Percentiles rank a stretch among this genome's conserved stretches.
Evolutionary conservation across 148 eudicot genomes (phyloP).

Genomic region (Tetragonia tetragonoides): DNA sequence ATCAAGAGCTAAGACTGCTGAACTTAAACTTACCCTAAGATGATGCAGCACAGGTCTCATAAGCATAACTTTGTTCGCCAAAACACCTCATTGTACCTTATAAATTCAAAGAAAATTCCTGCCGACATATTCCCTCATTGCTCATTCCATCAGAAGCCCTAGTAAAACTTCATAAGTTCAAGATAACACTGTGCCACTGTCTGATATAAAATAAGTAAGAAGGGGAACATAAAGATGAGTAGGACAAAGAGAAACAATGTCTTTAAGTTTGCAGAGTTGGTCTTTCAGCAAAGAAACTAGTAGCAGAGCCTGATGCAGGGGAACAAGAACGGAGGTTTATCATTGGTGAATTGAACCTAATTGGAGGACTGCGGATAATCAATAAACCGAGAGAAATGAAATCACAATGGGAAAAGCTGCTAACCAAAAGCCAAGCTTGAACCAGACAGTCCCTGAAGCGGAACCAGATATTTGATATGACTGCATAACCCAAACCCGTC

Average conservation of each 20-base stretch:
- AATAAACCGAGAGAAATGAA: background rate
- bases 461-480: background rate
- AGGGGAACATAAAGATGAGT: background rate
- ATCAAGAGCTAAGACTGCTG: too few species aligned
- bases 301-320: background rate
- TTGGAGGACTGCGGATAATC: background rate
- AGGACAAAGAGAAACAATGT: background rate
- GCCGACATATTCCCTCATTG: background rate
- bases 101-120: too few species aligned
- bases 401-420: background rate
- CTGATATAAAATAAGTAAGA: background rate
- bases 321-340: background rate
- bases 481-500: conserved; percentile 1
- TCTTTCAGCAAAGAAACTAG: background rate
- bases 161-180: too few species aligned
- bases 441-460: background rate
- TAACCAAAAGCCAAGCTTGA: background rate
- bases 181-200: background rate
- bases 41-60: too few species aligned
- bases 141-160: background rate
- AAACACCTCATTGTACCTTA: background rate
- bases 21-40: too few species aligned
- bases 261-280: background rate
- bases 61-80: too few species aligned
- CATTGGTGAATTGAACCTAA: background rate